These are phyloP conservation scores for Porphyrellus cyaneotinctus DNA, from an alignment of 768 basidiomycete species.

Conservation along the genomic window DNA sequence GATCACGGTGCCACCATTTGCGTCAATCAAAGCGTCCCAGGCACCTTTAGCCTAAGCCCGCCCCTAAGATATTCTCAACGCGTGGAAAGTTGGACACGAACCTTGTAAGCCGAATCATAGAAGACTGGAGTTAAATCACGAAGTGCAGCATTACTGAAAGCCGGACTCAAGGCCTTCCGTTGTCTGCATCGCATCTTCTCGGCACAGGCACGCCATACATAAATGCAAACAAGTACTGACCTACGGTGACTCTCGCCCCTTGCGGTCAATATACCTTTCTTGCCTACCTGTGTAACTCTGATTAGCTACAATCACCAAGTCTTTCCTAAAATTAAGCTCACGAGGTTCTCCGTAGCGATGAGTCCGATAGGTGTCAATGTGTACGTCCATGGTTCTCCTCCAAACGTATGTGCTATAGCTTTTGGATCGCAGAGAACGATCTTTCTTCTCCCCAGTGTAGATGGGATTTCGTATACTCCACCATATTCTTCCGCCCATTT, in stretches of 20 bases:
- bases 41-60: slow-evolving; percentile 25
- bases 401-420: slow-evolving; percentile 48
- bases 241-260: slow-evolving; percentile 43
- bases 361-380: slow-evolving; percentile 18
- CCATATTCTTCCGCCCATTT: slow-evolving; percentile 49
- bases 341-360: slow-evolving; percentile 22
- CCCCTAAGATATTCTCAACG: background rate
- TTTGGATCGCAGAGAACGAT: slow-evolving; percentile 45
- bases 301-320: background rate
- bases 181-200: slow-evolving; percentile 24
- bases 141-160: slow-evolving; percentile 40
- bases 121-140: slow-evolving; percentile 35
- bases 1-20: slow-evolving; percentile 30
- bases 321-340: slow-evolving; percentile 8
- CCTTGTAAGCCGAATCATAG: slow-evolving; percentile 42
- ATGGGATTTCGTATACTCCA: slow-evolving; percentile 40
- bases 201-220: slow-evolving; percentile 18
- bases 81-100: slow-evolving; percentile 16
- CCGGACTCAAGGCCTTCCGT: slow-evolving; percentile 37
- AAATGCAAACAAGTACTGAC: slow-evolving; percentile 14
- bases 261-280: slow-evolving; percentile 36
- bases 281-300: slow-evolving; percentile 27
- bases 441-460: slow-evolving; percentile 30
- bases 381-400: slow-evolving; percentile 43
- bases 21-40: slow-evolving; percentile 31